Percentiles rank a stretch among this genome's conserved stretches.
Evolutionary conservation across 768 basidiomycete genomes (phyloP).

Genomic region (Podaxis sp.): DNA sequence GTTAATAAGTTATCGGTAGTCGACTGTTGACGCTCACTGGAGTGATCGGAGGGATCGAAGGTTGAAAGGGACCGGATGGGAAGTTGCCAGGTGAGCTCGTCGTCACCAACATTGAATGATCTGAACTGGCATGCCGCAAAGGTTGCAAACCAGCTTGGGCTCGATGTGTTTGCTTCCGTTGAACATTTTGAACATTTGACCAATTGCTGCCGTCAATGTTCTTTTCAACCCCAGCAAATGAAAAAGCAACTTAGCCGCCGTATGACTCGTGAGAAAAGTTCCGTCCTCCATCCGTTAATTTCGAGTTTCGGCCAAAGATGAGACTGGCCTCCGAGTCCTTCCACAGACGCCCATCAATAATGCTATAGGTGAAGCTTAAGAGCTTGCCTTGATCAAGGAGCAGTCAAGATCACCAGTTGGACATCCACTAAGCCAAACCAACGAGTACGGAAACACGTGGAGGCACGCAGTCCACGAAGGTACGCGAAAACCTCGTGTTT

Average conservation of each 20-base stretch:
- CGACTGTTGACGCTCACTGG: background rate
- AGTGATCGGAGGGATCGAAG: background rate
- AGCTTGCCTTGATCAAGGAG: background rate
- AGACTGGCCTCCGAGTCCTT: background rate
- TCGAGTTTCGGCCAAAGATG: background rate
- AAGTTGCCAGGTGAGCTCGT: background rate
- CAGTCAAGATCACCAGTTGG: background rate
- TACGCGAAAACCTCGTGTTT: slow-evolving; percentile 8
- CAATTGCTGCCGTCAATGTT: background rate
- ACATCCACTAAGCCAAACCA: background rate
- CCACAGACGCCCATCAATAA: background rate
- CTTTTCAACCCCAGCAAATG: background rate
- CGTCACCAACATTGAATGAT: background rate
- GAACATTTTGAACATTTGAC: background rate
- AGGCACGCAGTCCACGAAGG: background rate
- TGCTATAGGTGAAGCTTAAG: background rate
- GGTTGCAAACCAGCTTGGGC: background rate
- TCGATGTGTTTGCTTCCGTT: background rate
- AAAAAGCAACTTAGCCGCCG: background rate
- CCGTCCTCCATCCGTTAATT: background rate
- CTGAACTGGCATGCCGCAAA: background rate
- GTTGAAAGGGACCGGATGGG: background rate
- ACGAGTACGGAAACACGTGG: slow-evolving; percentile 6
- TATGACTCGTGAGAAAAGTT: background rate
- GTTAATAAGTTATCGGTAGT: background rate